Conservation (phyloP, 345 rosid genomes). For the Noccaea bulbosa region DNA sequence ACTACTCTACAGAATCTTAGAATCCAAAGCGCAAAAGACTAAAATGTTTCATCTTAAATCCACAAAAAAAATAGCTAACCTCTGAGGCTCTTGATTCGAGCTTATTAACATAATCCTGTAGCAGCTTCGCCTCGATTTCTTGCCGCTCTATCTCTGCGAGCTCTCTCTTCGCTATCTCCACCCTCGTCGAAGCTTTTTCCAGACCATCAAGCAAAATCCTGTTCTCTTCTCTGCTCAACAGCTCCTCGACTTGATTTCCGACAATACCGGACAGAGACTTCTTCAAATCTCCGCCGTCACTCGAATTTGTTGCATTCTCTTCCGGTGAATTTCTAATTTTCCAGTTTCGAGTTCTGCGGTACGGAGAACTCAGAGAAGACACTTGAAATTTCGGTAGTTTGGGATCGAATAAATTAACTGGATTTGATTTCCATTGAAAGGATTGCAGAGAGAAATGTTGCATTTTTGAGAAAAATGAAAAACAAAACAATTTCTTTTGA, state of each 20-base stretch:
- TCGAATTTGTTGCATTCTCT: conserved; percentile 30
- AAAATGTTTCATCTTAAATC: conserved; percentile 6
- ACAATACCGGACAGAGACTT: conserved; percentile 68
- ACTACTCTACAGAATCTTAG: not conserved
- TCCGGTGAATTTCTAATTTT: conserved; percentile 46
- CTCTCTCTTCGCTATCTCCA: conserved; percentile 69
- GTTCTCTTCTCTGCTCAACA: conserved; percentile 75
- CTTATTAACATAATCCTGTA: conserved; percentile 56
- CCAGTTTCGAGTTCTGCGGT: conserved; percentile 39
- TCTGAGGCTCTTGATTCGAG: conserved; percentile 71
- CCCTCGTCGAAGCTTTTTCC: conserved; percentile 73
- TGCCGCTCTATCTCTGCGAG: conserved; percentile 79
- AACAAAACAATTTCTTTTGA: not conserved
- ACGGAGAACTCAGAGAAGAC: not conserved
- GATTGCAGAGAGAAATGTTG: conserved; percentile 24
- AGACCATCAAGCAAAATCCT: conserved; percentile 71
- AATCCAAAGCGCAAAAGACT: not conserved
- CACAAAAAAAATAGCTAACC: conserved; percentile 43
- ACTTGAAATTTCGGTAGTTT: conserved; percentile 4
- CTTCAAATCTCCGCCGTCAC: conserved; percentile 48
- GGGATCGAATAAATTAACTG: not conserved
- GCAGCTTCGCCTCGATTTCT: conserved; percentile 60
- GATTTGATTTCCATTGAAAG: conserved; percentile 36
- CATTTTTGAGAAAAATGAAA: conserved; percentile 17
- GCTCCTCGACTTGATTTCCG: conserved; percentile 67